Evolutionary conservation across 78 protist genomes (phyloP).

Genomic region (Reticulomyxa filosa): DNA sequence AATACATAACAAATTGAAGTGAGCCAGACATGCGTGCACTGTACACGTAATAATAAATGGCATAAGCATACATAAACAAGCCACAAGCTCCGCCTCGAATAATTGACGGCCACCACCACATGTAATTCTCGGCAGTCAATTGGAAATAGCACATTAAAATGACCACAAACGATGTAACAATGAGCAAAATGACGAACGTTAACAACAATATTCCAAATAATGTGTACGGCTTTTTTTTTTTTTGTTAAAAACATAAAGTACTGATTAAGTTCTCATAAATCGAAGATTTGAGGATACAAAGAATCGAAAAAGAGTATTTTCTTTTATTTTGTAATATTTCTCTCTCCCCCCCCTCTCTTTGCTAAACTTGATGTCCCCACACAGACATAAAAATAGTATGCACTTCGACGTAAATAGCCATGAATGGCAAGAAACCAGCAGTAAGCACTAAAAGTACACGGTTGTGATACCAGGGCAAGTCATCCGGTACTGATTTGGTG

Average conservation of each 20-base stretch:
- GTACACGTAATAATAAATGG: background rate
- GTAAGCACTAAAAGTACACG: constrained; percentile 41
- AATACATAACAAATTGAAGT: background rate
- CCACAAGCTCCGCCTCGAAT: background rate
- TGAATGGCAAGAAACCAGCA: constrained; percentile 32
- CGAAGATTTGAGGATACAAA: no score
- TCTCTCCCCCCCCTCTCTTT: no score
- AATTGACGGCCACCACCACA: constrained; percentile 36
- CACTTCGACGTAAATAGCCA: constrained; percentile 84
- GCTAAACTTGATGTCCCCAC: constrained; percentile 24
- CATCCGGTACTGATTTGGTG: constrained; percentile 67
- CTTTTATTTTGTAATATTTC: no score
- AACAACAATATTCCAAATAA: constrained; percentile 66
- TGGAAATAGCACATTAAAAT: constrained; percentile 83
- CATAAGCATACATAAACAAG: background rate
- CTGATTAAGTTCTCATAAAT: no score
- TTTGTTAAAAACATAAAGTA: no score
- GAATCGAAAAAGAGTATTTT: no score
- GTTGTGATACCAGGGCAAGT: constrained; percentile 58
- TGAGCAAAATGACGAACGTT: constrained; percentile 58
- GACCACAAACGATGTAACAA: constrained; percentile 89
- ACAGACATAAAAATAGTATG: constrained; percentile 58
- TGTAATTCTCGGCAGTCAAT: constrained; percentile 74
- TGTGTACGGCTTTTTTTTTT: no score
- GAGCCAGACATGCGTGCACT: background rate